phyloP scores from a whole-genome alignment of 768 basidiomycete genomes.

The Trametes maxima region DNA sequence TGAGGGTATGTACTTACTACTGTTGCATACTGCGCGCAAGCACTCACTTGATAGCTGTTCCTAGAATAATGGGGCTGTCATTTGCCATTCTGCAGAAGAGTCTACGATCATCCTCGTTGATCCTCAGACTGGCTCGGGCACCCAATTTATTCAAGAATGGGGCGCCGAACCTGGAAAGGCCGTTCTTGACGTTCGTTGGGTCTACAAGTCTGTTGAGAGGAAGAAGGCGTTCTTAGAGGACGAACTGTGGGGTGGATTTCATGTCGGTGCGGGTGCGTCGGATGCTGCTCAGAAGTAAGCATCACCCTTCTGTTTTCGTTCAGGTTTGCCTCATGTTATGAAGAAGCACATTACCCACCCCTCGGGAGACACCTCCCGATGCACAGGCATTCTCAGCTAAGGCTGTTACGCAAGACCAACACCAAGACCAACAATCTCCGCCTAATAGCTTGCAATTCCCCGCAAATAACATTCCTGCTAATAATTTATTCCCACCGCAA shows the following conservation, averaged over 20 bases:
- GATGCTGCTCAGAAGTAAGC: constrained; percentile 47
- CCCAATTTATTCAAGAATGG: constrained; percentile 62
- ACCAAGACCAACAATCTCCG: not conserved
- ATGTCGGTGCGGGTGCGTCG: constrained; percentile 2
- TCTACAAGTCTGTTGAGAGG: constrained; percentile 44
- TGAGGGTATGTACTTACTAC: constrained; percentile 16
- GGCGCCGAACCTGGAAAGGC: constrained; percentile 48
- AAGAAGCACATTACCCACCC: constrained; percentile 67
- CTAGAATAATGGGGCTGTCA: constrained; percentile 58
- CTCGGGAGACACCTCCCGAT: constrained; percentile 52
- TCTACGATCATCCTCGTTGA: constrained; percentile 66
- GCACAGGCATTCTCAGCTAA: not conserved
- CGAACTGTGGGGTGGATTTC: constrained; percentile 38
- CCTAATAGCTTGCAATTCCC: not conserved
- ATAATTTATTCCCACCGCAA: not conserved
- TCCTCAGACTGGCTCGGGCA: constrained; percentile 50
- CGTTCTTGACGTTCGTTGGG: constrained; percentile 59
- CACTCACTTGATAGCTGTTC: not conserved
- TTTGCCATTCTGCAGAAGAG: constrained; percentile 51
- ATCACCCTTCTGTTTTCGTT: constrained; percentile 18
- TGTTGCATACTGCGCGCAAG: not conserved
- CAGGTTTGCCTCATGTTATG: constrained; percentile 6
- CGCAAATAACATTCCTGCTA: not conserved
- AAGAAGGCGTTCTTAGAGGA: constrained; percentile 47
- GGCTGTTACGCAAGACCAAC: not conserved